Percentiles rank a stretch among this genome's conserved stretches.
phyloP scores from a whole-genome alignment of 2,329 filamentous ascomycete species.

The Penicillium thymicola region DNA sequence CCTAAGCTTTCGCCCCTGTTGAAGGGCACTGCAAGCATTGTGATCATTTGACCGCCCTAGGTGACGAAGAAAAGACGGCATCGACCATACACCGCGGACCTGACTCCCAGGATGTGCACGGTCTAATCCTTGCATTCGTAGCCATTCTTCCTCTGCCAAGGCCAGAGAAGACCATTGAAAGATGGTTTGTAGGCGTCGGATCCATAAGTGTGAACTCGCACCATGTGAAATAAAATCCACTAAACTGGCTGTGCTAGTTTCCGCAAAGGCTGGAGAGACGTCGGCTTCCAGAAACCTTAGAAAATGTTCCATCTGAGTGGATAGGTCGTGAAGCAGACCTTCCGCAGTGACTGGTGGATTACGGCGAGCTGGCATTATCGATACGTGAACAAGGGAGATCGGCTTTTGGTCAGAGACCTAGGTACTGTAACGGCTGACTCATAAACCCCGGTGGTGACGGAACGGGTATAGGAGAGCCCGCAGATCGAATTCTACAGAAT shows the following conservation, averaged over 20 bases:
- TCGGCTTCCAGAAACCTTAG: slow-evolving; percentile 5
- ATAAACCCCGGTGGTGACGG: too few relatives aligned
- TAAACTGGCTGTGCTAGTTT: neutral
- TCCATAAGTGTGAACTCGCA: slow-evolving; percentile 1
- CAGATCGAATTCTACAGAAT: too few relatives aligned
- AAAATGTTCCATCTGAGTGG: slow-evolving; percentile 1
- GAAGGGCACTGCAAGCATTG: slow-evolving; percentile 1
- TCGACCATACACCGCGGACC: slow-evolving; percentile 3
- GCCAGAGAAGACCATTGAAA: slow-evolving; percentile 8
- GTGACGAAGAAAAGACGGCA: slow-evolving; percentile 12
- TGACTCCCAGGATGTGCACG: neutral
- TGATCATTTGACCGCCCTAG: slow-evolving; percentile 4
- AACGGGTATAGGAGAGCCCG: too few relatives aligned
- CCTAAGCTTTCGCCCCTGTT: slow-evolving; percentile 7
- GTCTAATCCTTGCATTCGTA: slow-evolving; percentile 2
- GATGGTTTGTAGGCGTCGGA: slow-evolving; percentile 2
- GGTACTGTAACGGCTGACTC: too few relatives aligned
- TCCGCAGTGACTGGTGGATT: slow-evolving; percentile 7
- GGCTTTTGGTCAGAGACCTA: too few relatives aligned
- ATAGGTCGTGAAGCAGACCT: slow-evolving; percentile 6
- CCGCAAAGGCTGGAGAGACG: slow-evolving; percentile 6
- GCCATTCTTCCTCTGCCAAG: slow-evolving; percentile 7
- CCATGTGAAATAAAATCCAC: slow-evolving; percentile 5
- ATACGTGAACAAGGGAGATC: neutral
- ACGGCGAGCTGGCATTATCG: slow-evolving; percentile 3